Evolutionary conservation across 306 rosid species (phyloP).

Genomic region (Cotoneaster glaucophyllus): DNA sequence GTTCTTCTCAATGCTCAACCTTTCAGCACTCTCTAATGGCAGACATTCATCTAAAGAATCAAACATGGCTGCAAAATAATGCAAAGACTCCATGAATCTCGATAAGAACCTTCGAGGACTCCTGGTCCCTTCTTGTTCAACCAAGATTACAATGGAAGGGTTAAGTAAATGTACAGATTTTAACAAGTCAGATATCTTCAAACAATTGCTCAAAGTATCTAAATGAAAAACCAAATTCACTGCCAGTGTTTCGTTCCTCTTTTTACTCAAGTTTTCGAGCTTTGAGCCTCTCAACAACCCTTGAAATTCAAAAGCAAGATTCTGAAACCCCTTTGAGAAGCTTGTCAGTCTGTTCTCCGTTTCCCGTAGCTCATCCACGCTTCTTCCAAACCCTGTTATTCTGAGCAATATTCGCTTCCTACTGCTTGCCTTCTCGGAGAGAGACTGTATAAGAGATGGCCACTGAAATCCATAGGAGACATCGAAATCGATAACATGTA

Average conservation of each 20-base stretch:
- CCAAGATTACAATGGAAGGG: slow-evolving; percentile 50
- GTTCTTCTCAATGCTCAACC: slow-evolving; percentile 69
- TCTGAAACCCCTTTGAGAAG: slow-evolving; percentile 52
- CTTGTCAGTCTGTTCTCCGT: slow-evolving; percentile 58
- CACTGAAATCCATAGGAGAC: slow-evolving; percentile 75
- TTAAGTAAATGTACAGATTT: slow-evolving; percentile 46
- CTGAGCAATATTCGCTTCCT: slow-evolving; percentile 40
- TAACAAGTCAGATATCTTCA: slow-evolving; percentile 52
- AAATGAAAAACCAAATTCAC: slow-evolving; percentile 58
- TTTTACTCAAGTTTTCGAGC: slow-evolving; percentile 41
- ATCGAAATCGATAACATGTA: slow-evolving; percentile 68
- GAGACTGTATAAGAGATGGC: slow-evolving; percentile 78
- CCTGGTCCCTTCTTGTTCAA: slow-evolving; percentile 60
- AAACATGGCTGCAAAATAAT: slow-evolving; percentile 73
- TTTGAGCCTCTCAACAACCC: slow-evolving; percentile 50
- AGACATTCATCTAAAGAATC: slow-evolving; percentile 74
- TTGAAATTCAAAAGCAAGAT: slow-evolving; percentile 58
- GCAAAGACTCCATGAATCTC: slow-evolving; percentile 59
- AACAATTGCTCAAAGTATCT: slow-evolving; percentile 30
- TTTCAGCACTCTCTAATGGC: slow-evolving; percentile 52
- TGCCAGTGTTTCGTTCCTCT: slow-evolving; percentile 59
- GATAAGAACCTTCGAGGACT: slow-evolving; percentile 45
- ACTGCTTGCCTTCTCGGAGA: slow-evolving; percentile 55
- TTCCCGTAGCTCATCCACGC: slow-evolving; percentile 45
- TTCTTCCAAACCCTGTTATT: slow-evolving; percentile 55